Percentiles rank a stretch among this genome's conserved stretches.
phyloP scores from a whole-genome alignment of 2,329 filamentous ascomycete genomes.

The Botrytis paeoniae region DNA sequence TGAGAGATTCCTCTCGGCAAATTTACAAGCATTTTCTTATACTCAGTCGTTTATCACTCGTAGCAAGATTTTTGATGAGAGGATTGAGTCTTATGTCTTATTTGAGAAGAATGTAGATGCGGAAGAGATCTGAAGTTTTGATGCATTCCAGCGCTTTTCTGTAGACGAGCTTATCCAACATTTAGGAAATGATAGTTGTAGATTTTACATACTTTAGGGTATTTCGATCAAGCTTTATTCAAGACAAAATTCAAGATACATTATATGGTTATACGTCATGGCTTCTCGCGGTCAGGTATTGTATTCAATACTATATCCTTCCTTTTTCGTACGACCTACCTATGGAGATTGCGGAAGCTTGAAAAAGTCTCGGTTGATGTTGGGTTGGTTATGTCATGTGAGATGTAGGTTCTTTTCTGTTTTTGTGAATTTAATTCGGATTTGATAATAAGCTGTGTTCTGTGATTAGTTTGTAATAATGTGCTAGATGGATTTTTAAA shows the following conservation, averaged over 20 bases:
- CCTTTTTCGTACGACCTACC: neutral
- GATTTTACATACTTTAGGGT: no score
- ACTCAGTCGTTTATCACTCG: no score
- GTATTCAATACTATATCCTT: neutral
- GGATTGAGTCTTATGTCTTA: no score
- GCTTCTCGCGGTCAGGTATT: neutral
- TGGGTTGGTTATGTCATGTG: neutral
- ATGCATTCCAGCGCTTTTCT: no score
- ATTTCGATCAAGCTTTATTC: neutral
- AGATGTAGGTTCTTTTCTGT: neutral
- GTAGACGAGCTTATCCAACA: no score
- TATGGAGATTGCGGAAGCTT: neutral
- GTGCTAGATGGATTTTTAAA: neutral
- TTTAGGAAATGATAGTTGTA: no score
- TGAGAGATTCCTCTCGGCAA: no score
- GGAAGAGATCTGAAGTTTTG: no score
- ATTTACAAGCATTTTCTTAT: no score
- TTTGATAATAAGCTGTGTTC: neutral
- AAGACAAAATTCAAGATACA: neutral
- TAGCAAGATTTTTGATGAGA: no score
- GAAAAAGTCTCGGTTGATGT: neutral
- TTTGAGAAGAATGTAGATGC: no score
- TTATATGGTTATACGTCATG: neutral
- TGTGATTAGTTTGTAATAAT: neutral
- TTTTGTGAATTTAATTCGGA: neutral